A percentile compares a stretch with the other conserved stretches of the same genome.
Evolutionary conservation across 768 basidiomycete species (phyloP).

Genomic region (Trichaptum fuscoviolaceum): DNA sequence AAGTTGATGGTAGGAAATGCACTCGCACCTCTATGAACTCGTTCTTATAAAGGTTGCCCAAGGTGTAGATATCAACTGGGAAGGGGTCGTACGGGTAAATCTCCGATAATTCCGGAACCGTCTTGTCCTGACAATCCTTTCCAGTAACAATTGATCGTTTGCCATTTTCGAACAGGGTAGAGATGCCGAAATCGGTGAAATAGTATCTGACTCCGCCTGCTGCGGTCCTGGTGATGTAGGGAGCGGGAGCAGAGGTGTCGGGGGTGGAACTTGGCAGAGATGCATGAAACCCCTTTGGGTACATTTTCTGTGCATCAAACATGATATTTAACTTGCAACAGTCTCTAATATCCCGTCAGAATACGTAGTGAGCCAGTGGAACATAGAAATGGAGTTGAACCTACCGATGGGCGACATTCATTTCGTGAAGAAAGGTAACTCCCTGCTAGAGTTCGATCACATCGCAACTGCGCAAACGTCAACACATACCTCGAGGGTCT

Average conservation of each 20-base stretch:
- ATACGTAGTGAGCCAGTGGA: neutral
- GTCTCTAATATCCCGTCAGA: conserved; percentile 13
- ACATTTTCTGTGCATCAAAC: conserved; percentile 19
- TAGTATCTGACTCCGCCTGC: conserved; percentile 19
- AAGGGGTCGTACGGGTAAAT: conserved; percentile 20
- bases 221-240: conserved; percentile 1
- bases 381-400: neutral
- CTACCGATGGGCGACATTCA: conserved; percentile 20
- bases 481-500: conserved; percentile 17
- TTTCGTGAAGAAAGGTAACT: conserved; percentile 17
- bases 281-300: conserved; percentile 19
- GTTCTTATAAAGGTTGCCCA: conserved; percentile 13
- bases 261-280: conserved; percentile 1
- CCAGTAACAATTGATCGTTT: conserved; percentile 12
- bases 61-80: conserved; percentile 19
- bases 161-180: conserved; percentile 12
- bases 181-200: conserved; percentile 24
- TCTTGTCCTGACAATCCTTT: conserved; percentile 10
- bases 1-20: too few species aligned
- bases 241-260: conserved; percentile 2
- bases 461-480: neutral
- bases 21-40: neutral
- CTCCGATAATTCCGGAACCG: conserved; percentile 17
- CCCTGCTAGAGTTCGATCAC: conserved; percentile 11
- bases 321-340: conserved; percentile 18